phyloP scores from a whole-genome alignment of 768 basidiomycete genomes.

The Pulveroboletus frians region DNA sequence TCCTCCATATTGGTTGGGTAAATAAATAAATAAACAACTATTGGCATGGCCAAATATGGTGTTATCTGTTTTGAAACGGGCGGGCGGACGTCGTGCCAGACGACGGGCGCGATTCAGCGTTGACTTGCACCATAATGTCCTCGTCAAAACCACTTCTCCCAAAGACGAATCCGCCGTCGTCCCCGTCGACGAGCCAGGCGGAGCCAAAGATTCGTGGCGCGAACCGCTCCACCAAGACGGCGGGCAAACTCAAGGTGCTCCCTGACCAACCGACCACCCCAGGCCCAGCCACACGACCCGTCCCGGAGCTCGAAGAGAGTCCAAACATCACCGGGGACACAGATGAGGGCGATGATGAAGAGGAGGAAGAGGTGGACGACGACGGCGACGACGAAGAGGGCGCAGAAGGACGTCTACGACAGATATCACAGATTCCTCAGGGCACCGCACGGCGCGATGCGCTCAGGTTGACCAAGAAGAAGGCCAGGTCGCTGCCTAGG shows the following conservation, averaged over 20 bases:
- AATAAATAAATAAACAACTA: neutral
- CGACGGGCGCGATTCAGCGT: conserved; percentile 15
- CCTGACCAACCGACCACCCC: conserved; percentile 72
- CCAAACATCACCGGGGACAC: conserved; percentile 52
- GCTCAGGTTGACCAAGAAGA: conserved; percentile 85
- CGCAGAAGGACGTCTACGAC: conserved; percentile 54
- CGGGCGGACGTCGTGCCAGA: conserved; percentile 2
- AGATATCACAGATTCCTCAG: conserved; percentile 89
- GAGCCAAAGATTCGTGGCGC: conserved; percentile 65
- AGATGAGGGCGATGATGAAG: conserved; percentile 67
- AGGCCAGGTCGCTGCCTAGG: conserved; percentile 83
- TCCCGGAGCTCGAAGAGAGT: conserved; percentile 37
- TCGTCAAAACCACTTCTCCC: conserved; percentile 28
- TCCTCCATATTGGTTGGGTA: neutral
- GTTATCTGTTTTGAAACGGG: conserved; percentile 9
- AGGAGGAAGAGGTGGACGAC: conserved; percentile 46
- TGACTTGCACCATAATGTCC: conserved; percentile 17
- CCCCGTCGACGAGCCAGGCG: conserved; percentile 5
- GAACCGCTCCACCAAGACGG: conserved; percentile 74
- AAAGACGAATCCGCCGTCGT: conserved; percentile 22
- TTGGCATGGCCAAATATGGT: neutral
- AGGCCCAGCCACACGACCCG: conserved; percentile 27
- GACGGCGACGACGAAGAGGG: conserved; percentile 48
- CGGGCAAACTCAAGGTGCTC: conserved; percentile 82
- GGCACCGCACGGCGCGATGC: conserved; percentile 93